phyloP scores from a whole-genome alignment of 305 asterid species.

The Fraxinus sp. region DNA sequence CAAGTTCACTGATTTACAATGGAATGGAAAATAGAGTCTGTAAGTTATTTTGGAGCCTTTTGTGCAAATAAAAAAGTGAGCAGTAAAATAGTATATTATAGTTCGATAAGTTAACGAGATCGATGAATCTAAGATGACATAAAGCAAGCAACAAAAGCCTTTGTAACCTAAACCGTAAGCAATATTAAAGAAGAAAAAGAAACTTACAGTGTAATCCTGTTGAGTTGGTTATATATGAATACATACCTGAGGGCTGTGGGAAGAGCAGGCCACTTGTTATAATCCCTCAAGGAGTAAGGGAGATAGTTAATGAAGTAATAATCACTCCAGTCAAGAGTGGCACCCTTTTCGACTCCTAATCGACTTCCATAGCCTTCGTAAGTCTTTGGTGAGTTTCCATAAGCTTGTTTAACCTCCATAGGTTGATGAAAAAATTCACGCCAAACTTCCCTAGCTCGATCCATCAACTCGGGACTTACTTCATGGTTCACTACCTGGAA shows the following conservation, averaged over 20 bases:
- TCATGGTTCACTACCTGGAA: slow-evolving; percentile 77
- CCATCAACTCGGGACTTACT: slow-evolving; percentile 51
- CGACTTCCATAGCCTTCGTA: slow-evolving; percentile 91
- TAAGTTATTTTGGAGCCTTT: too few species aligned
- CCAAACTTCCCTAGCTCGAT: slow-evolving; percentile 64
- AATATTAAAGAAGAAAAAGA: neutral
- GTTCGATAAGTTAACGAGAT: neutral
- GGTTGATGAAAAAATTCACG: slow-evolving; percentile 68
- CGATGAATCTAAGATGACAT: too few species aligned
- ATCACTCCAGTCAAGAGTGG: slow-evolving; percentile 86
- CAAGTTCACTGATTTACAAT: neutral
- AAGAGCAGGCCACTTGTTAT: slow-evolving; percentile 68
- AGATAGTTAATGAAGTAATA: slow-evolving; percentile 72
- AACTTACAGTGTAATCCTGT: neutral
- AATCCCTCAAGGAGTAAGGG: slow-evolving; percentile 57
- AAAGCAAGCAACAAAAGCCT: neutral
- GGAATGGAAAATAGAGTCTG: neutral
- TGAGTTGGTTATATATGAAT: neutral
- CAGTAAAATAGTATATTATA: too few species aligned
- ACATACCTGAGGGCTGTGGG: slow-evolving; percentile 58
- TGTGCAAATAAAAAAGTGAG: too few species aligned
- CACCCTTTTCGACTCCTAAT: slow-evolving; percentile 70
- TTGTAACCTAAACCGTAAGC: neutral
- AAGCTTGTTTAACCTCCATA: slow-evolving; percentile 56
- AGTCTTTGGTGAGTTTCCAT: slow-evolving; percentile 69